Evolutionary conservation across 768 basidiomycete species (phyloP), one percentile per base, ranked within the genome.

Genomic region (Tephrocybe rancida): DNA sequence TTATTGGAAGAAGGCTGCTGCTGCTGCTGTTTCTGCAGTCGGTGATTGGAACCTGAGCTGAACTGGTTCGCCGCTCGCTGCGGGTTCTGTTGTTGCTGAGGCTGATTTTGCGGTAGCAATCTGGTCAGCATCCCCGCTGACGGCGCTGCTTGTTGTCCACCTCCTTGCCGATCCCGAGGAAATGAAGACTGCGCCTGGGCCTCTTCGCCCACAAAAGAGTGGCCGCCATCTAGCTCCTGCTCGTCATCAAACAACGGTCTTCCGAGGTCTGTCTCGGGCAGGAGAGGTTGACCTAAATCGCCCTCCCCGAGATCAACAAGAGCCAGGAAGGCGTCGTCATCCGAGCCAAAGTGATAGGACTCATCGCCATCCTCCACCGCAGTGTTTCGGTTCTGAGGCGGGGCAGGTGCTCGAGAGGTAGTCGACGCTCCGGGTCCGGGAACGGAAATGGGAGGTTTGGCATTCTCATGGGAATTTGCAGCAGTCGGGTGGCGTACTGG

Each of bases 251-350:
- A 78, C 48, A 85, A 75, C 0, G 73, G 77, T 44, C 70, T 62
- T 8, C 78, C 81, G 11, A 77, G 45, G 50, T 76, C 75, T 18
- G 74, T 74, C 16, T 72, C 74, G n/a, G 72, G 63, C 34, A 72
- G 72, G 29, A 82, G 67, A 21, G 74, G 70, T 27, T 67, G 68
- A 5, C 77, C 79, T 0, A 78, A 58, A 54, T 80, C 79, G 30
- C 71, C 72, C 18, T 79, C 79, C 1, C 73, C 76, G 11, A 83
- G 65, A 53, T 84, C 84, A 21, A 85, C 74, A 9, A 74, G 67
- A 18, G 87, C 86, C 30, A 86, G 71, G 60, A 88, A 79, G 1
- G 77, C 83, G 48, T 84, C 87, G 48, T 90, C 88, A 35, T 91
- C 86, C 1, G 86, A 86, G 51, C 74, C 72, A 57, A 84, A 79